Percentiles rank a stretch among this genome's conserved stretches.
Evolutionary conservation across 768 basidiomycete species (phyloP).

Genomic region (Psilocybe sp.): DNA sequence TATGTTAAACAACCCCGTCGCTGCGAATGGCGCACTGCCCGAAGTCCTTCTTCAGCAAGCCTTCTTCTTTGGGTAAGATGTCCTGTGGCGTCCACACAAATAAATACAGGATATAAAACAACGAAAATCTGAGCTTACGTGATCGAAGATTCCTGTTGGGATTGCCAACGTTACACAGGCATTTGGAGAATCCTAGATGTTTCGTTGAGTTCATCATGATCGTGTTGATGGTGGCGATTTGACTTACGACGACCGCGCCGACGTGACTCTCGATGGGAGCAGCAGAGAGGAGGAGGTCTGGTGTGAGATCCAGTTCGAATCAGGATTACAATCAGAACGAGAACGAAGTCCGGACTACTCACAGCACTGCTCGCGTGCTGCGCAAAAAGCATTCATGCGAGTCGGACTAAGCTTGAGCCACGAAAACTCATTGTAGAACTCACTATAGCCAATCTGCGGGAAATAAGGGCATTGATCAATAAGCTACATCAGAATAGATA

Average conservation of each 20-base stretch:
- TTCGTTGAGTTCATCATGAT: background rate
- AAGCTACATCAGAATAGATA: background rate
- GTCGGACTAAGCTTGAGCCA: background rate
- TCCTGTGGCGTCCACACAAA: slow-evolving; percentile 36
- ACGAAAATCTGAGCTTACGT: slow-evolving; percentile 35
- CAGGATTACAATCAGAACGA: background rate
- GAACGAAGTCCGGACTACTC: slow-evolving; percentile 9
- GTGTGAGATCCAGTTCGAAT: background rate
- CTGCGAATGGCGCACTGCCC: slow-evolving; percentile 68
- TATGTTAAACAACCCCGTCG: slow-evolving; percentile 43
- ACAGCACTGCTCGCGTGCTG: slow-evolving; percentile 80
- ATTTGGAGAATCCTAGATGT: slow-evolving; percentile 64
- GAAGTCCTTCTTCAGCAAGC: slow-evolving; percentile 54
- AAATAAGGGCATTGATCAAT: slow-evolving; percentile 1
- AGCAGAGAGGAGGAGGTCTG: slow-evolving; percentile 65
- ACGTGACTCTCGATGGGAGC: slow-evolving; percentile 71
- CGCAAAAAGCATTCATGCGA: background rate
- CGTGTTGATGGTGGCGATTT: background rate
- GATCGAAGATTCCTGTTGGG: slow-evolving; percentile 76
- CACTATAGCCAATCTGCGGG: slow-evolving; percentile 68
- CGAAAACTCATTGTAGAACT: slow-evolving; percentile 19
- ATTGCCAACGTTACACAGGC: slow-evolving; percentile 74
- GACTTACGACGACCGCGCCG: slow-evolving; percentile 63
- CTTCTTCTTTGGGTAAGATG: slow-evolving; percentile 64
- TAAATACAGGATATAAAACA: background rate